Base-by-base conservation (phyloP, 192 early-diverging fungal species). In the Entomortierella beljakovae region DNA sequence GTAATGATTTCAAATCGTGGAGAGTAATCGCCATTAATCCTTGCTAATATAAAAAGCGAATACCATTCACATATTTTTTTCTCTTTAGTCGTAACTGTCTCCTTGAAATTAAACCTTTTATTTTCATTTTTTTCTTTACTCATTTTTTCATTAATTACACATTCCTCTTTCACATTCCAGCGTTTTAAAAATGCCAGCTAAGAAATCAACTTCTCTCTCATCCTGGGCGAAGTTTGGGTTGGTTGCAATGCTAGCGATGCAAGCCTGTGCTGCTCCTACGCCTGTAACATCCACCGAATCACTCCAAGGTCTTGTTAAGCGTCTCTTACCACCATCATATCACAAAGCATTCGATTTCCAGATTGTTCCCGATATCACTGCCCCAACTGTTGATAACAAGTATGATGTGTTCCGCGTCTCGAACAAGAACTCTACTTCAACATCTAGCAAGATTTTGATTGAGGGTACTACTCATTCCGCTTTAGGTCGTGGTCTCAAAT, bases 381-480 rank as follows among this genome's bases (percentile, higher is more conserved):
- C 54, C 0, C 49, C 74, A 2, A 64, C 59, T 0, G 32, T 66
- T 2, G 54, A 68, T 13, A 77, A 77, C 66, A 77, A 69, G 48
- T 69, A 69, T 49, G 74, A 77, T 32, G 74, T 77, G 23, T 77
- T 54, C 61, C 65, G 74, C 20, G 74, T 77, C 50, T 77, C 74
- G 8, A 77, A 77, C 61, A 58, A 57, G 48, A 43, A 54, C 7
- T 42, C 25, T 2, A 42, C 23, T 34, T 23, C 33, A 18, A 18
- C 57, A 1, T 40, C 34, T 5, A 48, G 42, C 25, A 43, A 33
- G 8, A 61, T 77, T 6, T 43, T 77, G 66, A 69, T 77, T 18
- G 74, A 77, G 48, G 74, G 74, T 15, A 69, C 74, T 28, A 64
- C 66, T 6, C 11, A 69, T 2, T 68, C 66, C 0, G 74, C 74